phyloP scores from a whole-genome alignment of 208 protist species.

The Leishmania martiniquensis region DNA sequence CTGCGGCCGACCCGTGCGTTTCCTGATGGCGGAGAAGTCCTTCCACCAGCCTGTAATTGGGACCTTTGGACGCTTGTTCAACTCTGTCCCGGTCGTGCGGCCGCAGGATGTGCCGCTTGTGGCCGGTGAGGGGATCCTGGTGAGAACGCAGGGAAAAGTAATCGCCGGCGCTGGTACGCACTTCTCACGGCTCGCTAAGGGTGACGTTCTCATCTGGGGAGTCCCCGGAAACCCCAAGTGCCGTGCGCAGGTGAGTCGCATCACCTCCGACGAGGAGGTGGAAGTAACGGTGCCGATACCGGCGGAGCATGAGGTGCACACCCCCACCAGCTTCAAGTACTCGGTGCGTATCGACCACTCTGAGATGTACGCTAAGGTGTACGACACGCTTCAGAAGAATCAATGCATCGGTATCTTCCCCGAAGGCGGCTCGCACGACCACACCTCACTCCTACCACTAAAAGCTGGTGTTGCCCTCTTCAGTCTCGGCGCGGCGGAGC shows the following conservation, averaged over 20 bases:
- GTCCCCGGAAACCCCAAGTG: constrained; percentile 43
- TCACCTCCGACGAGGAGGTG: constrained; percentile 73
- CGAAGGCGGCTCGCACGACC: constrained; percentile 96
- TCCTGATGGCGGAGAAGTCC: constrained; percentile 94
- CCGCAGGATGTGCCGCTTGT: constrained; percentile 89
- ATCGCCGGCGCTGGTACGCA: constrained; percentile 71
- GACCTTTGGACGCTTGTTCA: constrained; percentile 79
- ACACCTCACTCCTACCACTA: constrained; percentile 93
- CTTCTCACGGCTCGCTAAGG: constrained; percentile 68
- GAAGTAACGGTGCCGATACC: constrained; percentile 78
- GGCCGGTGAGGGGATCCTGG: constrained; percentile 56
- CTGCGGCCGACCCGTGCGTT: constrained; percentile 78
- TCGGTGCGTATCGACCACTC: constrained; percentile 92
- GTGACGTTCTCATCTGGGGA: constrained; percentile 80
- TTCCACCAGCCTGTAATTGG: constrained; percentile 86
- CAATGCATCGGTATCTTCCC: constrained; percentile 96
- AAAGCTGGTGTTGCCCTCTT: constrained; percentile 96
- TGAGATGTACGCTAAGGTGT: constrained; percentile 91
- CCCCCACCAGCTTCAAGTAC: constrained; percentile 66
- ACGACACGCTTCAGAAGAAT: constrained; percentile 80
- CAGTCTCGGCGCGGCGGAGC: constrained; percentile 89
- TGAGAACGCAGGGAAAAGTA: constrained; percentile 42
- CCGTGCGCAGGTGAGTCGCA: constrained; percentile 64
- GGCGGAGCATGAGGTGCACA: constrained; percentile 42
- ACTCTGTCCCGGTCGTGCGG: constrained; percentile 92